Evolutionary conservation across 2,329 filamentous ascomycete genomes (phyloP).

Genomic region (Calonectria leucothoes): DNA sequence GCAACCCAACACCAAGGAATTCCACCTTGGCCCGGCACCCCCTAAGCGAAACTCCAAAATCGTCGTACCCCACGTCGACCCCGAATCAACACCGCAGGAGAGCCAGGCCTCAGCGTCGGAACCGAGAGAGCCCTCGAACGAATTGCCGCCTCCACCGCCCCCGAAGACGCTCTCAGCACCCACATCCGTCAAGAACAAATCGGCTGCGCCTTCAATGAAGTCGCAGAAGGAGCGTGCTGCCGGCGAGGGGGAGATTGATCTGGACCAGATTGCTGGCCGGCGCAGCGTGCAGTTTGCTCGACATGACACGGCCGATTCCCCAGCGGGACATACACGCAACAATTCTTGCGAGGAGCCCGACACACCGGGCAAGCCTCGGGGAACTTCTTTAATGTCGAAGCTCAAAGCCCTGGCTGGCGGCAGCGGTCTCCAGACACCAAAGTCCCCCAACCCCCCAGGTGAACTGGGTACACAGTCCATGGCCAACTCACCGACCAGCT

Average conservation of each 20-base stretch:
- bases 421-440: slow-evolving; percentile 60
- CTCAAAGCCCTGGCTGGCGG: slow-evolving; percentile 77
- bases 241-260: slow-evolving; percentile 36
- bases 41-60: slow-evolving; percentile 33
- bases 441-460: slow-evolving; percentile 47
- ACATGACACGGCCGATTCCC: slow-evolving; percentile 61
- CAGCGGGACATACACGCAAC: slow-evolving; percentile 66
- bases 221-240: slow-evolving; percentile 36
- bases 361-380: slow-evolving; percentile 65
- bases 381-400: slow-evolving; percentile 80
- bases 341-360: slow-evolving; percentile 77
- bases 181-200: slow-evolving; percentile 32
- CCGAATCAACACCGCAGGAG: slow-evolving; percentile 24
- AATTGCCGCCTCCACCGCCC: background rate
- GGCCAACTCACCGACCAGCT: slow-evolving; percentile 60
- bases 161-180: slow-evolving; percentile 20
- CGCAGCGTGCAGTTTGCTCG: slow-evolving; percentile 83
- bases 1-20: slow-evolving; percentile 31
- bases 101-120: slow-evolving; percentile 22
- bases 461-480: slow-evolving; percentile 55
- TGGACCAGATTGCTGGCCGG: slow-evolving; percentile 36
- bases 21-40: slow-evolving; percentile 26
- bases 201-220: slow-evolving; percentile 35
- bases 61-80: slow-evolving; percentile 33
- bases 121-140: slow-evolving; percentile 23